Conservation (phyloP, 2,329 filamentous ascomycete genomes). For the Fusarium nelsonii region DNA sequence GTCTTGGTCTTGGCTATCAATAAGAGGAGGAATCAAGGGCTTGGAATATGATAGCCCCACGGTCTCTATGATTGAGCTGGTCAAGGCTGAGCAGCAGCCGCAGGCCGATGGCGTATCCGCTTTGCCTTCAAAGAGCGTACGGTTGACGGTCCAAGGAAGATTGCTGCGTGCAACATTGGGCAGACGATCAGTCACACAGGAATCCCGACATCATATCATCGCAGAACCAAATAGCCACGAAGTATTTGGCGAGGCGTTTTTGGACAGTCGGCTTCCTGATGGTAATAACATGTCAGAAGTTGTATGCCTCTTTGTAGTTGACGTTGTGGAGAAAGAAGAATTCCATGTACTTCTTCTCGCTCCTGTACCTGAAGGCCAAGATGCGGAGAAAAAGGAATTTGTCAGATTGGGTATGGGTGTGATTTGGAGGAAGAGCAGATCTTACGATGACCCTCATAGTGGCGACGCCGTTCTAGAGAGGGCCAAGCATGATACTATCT, state of each 20-base stretch:
- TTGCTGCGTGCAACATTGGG: not conserved
- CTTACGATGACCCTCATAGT: not conserved
- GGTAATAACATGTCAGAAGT: not conserved
- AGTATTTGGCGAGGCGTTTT: slow-evolving; percentile 1
- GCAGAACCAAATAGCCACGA: not conserved
- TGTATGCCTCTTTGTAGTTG: not conserved
- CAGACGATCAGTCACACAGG: not conserved
- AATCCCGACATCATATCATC: slow-evolving; percentile 4
- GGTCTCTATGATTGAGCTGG: not conserved
- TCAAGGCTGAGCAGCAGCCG: not conserved
- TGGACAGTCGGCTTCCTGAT: not conserved
- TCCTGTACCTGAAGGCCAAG: not conserved
- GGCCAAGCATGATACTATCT: rapidly evolving
- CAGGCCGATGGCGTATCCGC: too few species aligned
- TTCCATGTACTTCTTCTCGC: not conserved
- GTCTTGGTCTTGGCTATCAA: slow-evolving; percentile 17
- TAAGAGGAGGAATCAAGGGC: not conserved
- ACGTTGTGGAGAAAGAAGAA: not conserved
- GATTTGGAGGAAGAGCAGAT: not conserved
- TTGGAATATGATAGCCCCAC: not conserved
- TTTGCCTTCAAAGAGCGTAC: not conserved
- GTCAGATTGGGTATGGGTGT: not conserved
- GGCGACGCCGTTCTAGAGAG: not conserved
- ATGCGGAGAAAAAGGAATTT: rapidly evolving
- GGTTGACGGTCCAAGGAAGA: not conserved